Base-by-base conservation (phyloP, 192 early-diverging fungal species). In the Borealophlyctis nickersoniae region DNA sequence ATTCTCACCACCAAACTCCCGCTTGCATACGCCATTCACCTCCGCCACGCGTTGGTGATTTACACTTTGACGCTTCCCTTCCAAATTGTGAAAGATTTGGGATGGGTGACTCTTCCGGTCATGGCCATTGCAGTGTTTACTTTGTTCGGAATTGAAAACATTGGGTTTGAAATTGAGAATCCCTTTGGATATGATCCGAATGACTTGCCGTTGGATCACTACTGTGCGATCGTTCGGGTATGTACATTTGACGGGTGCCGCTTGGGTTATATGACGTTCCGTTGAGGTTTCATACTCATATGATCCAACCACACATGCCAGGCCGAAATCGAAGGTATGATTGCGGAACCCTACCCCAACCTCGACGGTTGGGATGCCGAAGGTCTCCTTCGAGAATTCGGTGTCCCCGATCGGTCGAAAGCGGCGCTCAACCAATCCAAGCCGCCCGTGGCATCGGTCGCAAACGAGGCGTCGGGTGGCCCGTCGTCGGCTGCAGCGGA, bases 91-190 rank as follows among this genome's bases (percentile, higher is more conserved):
- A 23, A 16, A 13, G 30, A 22, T 13, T 51, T 88, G n/a, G 73
- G 67, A 23, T 84, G 77, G 53, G 50, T 77, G 36, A 85, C 87
- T 35, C 81, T 91, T 36, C 77, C 84, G 7, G 54, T 90, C 23
- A 79, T 87, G 55, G 75, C 82, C 35, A 67, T 92, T 16, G 74
- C 83, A 3, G 65, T 89, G 2, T 90, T 91, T 60, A 83, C 83
- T 51, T 73, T 92, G 59, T 53, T 27, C 52, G 52, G 52, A 14
- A 85, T 95, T 36, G 80, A 87, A 48, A 73, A 70, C 2, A 92
- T 95, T 51, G 89, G 87, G 33, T 73, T 78, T n/a, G 90, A 93
- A 74, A 92, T 93, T 49, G 89, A 93, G 76, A 90, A 91, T 66
- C 90, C 90, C 11, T 92, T 92, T 67, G 87, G 87, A 50, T 77